Conservation (phyloP, 768 basidiomycete genomes). For the Ramaria sp. region DNA sequence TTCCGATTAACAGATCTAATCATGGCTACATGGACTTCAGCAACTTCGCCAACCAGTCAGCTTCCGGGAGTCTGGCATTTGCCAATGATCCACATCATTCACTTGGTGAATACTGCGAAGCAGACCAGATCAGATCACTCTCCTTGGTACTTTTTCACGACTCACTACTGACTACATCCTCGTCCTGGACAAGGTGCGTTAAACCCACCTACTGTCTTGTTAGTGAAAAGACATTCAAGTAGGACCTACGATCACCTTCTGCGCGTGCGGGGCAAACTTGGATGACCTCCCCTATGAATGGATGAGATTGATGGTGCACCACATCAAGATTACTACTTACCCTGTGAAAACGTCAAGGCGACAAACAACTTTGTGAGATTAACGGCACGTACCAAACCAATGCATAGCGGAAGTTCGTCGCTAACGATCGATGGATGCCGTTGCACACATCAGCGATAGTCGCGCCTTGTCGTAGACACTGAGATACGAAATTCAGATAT, state of each 20-base stretch:
- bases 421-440: constrained; percentile 83
- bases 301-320: constrained; percentile 11
- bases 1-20: no score
- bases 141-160: constrained; percentile 13
- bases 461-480: constrained; percentile 77
- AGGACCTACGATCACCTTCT: constrained; percentile 38
- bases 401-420: constrained; percentile 86
- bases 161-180: constrained; percentile 84
- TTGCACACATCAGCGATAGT: constrained; percentile 94
- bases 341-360: constrained; percentile 14
- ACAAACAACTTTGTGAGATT: neutral
- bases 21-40: no score
- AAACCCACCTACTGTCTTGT: constrained; percentile 44
- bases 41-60: no score
- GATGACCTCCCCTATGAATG: constrained; percentile 73
- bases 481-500: neutral
- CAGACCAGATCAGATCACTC: neutral
- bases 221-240: neutral
- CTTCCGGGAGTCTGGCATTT: no score
- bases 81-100: neutral
- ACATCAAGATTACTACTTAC: constrained; percentile 12
- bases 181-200: constrained; percentile 72
- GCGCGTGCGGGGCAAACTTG: constrained; percentile 87
- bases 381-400: constrained; percentile 63
- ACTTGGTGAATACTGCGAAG: constrained; percentile 27